phyloP scores from a whole-genome alignment of 2,329 filamentous ascomycete genomes.

The Neopestalotiopsis clavispora region DNA sequence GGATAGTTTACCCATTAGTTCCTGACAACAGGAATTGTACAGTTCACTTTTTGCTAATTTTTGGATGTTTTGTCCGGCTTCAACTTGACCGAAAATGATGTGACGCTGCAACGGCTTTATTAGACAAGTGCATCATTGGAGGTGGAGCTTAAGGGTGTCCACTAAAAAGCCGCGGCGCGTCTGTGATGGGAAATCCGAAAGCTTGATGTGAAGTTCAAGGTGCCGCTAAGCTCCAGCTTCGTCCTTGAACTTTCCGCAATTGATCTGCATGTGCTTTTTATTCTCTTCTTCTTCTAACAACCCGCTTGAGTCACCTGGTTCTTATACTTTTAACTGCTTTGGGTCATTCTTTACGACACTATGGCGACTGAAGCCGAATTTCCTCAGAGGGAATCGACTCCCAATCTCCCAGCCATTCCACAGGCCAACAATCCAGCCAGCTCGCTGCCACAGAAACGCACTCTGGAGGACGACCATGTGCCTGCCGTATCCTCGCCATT shows the following conservation, averaged over 20 bases:
- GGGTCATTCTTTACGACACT: background rate
- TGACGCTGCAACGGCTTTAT: too few species aligned
- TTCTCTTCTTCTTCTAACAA: too few species aligned
- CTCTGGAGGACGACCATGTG: slow-evolving; percentile 71
- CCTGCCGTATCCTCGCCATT: slow-evolving; percentile 76
- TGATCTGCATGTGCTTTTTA: too few species aligned
- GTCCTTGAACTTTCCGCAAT: background rate
- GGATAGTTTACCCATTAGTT: slow-evolving; percentile 2
- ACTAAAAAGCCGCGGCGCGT: slow-evolving; percentile 14
- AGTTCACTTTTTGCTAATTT: slow-evolving; percentile 18
- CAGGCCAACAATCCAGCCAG: slow-evolving; percentile 40
- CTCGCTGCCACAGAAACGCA: slow-evolving; percentile 67
- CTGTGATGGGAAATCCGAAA: background rate
- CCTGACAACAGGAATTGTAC: slow-evolving; percentile 21
- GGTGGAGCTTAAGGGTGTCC: background rate
- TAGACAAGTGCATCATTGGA: too few species aligned
- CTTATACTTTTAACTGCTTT: too few species aligned
- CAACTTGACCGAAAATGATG: too few species aligned
- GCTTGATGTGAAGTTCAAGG: background rate
- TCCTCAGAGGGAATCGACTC: slow-evolving; percentile 33
- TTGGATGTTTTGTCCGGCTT: background rate
- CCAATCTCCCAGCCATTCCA: slow-evolving; percentile 26
- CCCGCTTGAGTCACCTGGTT: too few species aligned
- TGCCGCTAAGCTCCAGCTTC: background rate
- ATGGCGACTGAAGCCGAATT: slow-evolving; percentile 37